Conservation (phyloP, 352 stramenopile species). For the Phytophthora pistaciae region DNA sequence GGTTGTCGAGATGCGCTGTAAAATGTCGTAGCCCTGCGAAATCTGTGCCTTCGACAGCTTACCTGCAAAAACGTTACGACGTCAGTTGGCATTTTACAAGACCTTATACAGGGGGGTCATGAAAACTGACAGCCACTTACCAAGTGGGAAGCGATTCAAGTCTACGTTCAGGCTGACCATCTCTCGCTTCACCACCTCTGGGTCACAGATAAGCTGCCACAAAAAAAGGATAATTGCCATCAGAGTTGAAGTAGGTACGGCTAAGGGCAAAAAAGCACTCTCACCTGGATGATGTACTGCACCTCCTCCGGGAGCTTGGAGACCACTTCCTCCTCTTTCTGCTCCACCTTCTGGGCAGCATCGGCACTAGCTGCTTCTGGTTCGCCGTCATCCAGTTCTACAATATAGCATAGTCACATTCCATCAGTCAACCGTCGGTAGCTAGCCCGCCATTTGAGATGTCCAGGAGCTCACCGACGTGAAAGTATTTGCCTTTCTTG, state of each 20-base stretch:
- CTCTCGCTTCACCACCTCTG: slow-evolving; percentile 55
- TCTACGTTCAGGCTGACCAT: slow-evolving; percentile 60
- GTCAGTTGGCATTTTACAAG: not conserved
- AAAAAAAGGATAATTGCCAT: not conserved
- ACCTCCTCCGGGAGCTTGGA: slow-evolving; percentile 45
- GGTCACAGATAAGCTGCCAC: slow-evolving; percentile 61
- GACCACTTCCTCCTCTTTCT: slow-evolving; percentile 30
- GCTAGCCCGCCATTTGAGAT: not conserved
- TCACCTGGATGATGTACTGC: slow-evolving; percentile 51
- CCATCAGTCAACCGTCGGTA: not conserved
- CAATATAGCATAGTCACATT: slow-evolving; percentile 5
- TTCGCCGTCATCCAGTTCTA: slow-evolving; percentile 57
- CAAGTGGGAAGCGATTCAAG: slow-evolving; percentile 61
- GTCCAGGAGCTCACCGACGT: slow-evolving; percentile 54
- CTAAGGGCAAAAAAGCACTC: too few species aligned
- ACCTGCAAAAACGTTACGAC: slow-evolving; percentile 29
- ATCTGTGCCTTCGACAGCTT: slow-evolving; percentile 71
- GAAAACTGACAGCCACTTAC: slow-evolving; percentile 9
- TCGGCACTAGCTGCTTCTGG: slow-evolving; percentile 32
- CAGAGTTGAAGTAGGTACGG: not conserved
- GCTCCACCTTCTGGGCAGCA: slow-evolving; percentile 30
- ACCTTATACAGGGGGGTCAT: not conserved
- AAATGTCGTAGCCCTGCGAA: slow-evolving; percentile 61
- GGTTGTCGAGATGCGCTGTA: slow-evolving; percentile 55
- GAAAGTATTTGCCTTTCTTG: slow-evolving; percentile 68